Conservation (phyloP, 1,284 basidiomycete species). For the Cutaneotrichosporon spelunceum region DNA sequence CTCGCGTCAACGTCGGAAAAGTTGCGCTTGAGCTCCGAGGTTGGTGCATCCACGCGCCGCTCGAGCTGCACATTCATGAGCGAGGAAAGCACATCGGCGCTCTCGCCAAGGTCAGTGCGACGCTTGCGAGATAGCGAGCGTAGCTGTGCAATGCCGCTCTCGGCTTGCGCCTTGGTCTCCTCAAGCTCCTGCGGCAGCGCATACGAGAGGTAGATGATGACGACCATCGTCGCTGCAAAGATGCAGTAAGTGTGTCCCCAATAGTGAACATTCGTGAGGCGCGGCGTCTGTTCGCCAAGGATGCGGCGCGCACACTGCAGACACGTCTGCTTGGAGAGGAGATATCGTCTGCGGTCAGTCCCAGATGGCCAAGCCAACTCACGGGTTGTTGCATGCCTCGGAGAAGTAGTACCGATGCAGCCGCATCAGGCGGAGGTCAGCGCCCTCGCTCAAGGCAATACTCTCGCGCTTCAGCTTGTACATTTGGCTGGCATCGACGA, state of each 20-base stretch:
- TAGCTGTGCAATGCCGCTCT: constrained; percentile 22
- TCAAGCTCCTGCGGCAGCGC: constrained; percentile 25
- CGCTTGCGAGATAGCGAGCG: constrained; percentile 12
- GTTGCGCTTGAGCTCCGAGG: constrained; percentile 15
- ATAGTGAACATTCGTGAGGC: constrained; percentile 20
- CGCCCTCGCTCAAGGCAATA: constrained; percentile 27
- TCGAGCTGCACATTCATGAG: constrained; percentile 25
- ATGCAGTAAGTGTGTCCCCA: constrained; percentile 26
- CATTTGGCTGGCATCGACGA: constrained; percentile 22
- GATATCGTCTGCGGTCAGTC: constrained; percentile 14
- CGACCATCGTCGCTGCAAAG: constrained; percentile 20
- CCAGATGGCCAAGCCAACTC: not conserved
- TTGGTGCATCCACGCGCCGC: constrained; percentile 14
- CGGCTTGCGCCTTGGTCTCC: constrained; percentile 16
- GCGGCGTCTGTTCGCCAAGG: constrained; percentile 8
- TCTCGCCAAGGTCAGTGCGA: constrained; percentile 24
- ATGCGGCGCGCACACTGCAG: constrained; percentile 20
- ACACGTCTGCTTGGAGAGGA: constrained; percentile 25
- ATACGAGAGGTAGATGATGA: constrained; percentile 24
- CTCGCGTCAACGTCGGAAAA: constrained; percentile 17
- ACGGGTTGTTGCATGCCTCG: constrained; percentile 28
- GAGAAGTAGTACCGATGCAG: constrained; percentile 32
- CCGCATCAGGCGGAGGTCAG: constrained; percentile 29
- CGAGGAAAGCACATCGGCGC: constrained; percentile 19
- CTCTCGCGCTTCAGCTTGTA: constrained; percentile 26